Percentiles rank a stretch among this genome's conserved stretches.
These are phyloP conservation scores for Fraxinus platypoda DNA, from an alignment of 305 asterid genomes.

Conservation along the genomic window DNA sequence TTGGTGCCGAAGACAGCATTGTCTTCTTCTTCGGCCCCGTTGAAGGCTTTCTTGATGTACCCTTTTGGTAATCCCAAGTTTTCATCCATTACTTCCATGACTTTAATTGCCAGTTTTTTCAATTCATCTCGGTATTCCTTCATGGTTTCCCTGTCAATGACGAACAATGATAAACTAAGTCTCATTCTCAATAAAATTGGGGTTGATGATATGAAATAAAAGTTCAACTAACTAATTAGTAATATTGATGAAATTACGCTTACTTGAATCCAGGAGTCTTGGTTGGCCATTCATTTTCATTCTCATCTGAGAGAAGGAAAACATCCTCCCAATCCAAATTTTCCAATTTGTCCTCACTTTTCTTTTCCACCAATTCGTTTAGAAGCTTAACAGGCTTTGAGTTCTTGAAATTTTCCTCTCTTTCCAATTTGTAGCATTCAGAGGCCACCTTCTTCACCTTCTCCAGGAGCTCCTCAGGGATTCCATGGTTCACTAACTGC, in stretches of 20 bases:
- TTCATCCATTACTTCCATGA: conserved; percentile 80
- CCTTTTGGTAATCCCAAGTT: conserved; percentile 67
- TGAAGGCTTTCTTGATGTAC: conserved; percentile 62
- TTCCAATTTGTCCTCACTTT: conserved; percentile 44
- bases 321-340: conserved; percentile 91
- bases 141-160: conserved; percentile 69
- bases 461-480: conserved; percentile 67
- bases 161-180: not conserved
- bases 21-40: conserved; percentile 35
- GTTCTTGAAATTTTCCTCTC: conserved; percentile 59
- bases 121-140: conserved; percentile 60
- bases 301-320: conserved; percentile 67
- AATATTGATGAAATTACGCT: not conserved
- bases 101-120: conserved; percentile 57
- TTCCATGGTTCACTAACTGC: conserved; percentile 86
- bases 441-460: conserved; percentile 69
- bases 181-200: not conserved
- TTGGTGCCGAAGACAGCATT: conserved; percentile 80
- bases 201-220: not conserved
- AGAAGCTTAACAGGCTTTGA: conserved; percentile 52
- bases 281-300: conserved; percentile 67
- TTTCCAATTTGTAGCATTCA: conserved; percentile 58
- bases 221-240: not conserved
- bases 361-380: conserved; percentile 43
- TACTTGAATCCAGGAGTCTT: conserved; percentile 63